Percentiles rank a stretch among this genome's conserved stretches.
These are phyloP conservation scores for Pseudogymnoascus sp. DNA, from an alignment of 2,329 filamentous ascomycete species.

Conservation along the genomic window DNA sequence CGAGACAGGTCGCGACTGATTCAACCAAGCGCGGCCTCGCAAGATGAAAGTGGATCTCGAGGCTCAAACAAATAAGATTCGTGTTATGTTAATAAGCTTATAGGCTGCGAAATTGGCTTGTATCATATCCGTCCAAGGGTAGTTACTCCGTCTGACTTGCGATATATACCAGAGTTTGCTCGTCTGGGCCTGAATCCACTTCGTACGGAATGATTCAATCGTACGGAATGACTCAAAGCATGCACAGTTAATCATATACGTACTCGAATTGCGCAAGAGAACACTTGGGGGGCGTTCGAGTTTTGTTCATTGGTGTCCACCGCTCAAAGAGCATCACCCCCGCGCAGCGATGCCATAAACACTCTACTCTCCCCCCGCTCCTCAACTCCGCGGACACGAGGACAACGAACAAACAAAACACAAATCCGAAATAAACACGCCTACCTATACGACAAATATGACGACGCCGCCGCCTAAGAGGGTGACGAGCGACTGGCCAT, in stretches of 20 bases:
- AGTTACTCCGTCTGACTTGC: background rate
- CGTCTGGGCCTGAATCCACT: background rate
- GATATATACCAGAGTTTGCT: background rate
- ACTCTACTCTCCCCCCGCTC: background rate
- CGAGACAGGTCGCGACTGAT: background rate
- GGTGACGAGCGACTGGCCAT: background rate
- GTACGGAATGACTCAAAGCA: background rate
- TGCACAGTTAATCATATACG: background rate
- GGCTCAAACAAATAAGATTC: background rate
- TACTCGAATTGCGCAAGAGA: background rate
- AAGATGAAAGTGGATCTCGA: background rate
- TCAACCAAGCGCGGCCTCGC: background rate
- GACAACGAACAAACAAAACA: background rate
- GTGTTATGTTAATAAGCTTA: background rate
- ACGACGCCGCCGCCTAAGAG: background rate
- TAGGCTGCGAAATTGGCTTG: background rate
- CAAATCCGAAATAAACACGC: background rate
- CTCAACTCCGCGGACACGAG: background rate
- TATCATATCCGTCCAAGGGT: background rate
- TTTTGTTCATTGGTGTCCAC: background rate
- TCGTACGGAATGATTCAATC: background rate
- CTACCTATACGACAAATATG: background rate
- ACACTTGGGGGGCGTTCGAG: background rate
- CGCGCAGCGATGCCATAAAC: background rate
- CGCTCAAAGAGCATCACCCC: background rate